Base-by-base conservation (phyloP, 2,329 filamentous ascomycete genomes). In the Botryosphaeria dothidea region DNA sequence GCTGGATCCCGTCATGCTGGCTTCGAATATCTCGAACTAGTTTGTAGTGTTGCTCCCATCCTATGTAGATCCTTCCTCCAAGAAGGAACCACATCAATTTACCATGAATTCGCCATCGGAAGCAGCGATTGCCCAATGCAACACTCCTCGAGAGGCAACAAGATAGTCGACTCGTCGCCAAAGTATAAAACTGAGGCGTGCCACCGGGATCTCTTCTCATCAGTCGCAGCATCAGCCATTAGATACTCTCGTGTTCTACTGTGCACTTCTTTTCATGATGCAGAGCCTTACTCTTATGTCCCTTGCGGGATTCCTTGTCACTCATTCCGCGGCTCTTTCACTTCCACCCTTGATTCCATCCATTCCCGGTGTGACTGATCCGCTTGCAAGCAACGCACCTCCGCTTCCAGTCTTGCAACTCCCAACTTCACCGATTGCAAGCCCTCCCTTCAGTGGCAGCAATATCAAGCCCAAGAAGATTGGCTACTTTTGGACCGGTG, bases 381-480 rank as follows among this genome's bases (percentile, higher is more conserved):
- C 84, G 43, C 72, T 89, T n/a, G 74, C 76, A 11, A 77, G 76
- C 23, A 80, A 82, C 52, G 80, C 79, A 4, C 83, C 83, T 43
- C 85, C 86, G 11, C 75, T 88, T 27, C 86, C 86, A 3, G 83
- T 88, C 64, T 75, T 89, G 11, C 86, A 88, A 70, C 63, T 85
- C 4, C 86, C 86, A 1, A 86, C 84, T n/a, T 86, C 86, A 56
- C 82, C 86, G 0, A 73, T 88, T n/a, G 76, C 79, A 2, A 85
- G 83, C 68, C 81, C 81, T 8, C 82, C 82, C 6, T 87, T 87
- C 66, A 78, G 76, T 11, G 76, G 80, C 2, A 84, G 83, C 71
- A 77, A 84, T 66, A 82, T 88, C 71, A 84, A 84, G 76, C 86
- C 86, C 29, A 88, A 88, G 82, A 88, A 88, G 78, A 85, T 88